Evolutionary conservation across 2,329 filamentous ascomycete genomes (phyloP), one percentile per base, ranked within the genome.

Genomic region (Penicillium sclerotigenum): DNA sequence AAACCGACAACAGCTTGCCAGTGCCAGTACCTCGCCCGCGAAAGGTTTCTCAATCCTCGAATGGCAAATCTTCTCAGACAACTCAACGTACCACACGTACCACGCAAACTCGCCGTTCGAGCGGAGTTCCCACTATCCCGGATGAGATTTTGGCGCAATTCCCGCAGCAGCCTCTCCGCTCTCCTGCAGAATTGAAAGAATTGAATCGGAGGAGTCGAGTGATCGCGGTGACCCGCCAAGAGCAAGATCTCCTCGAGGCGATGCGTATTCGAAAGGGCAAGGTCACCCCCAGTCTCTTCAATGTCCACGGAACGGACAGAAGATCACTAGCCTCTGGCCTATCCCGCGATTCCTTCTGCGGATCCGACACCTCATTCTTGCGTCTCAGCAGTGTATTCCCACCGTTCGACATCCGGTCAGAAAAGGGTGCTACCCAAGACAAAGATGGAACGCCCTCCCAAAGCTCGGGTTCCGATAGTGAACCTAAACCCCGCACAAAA

Each of bases 201-300:
- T 60, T 63, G 16, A 71, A 75, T 56, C 67, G 75, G 48, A 71
- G 77, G 58, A 79, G 77, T 57, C 74, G 76, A 40, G 68, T 81
- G 20, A 81, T 83, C 69, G 76, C 79, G 14, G 80, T 83, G 26
- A 83, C 80, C 0, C 71, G 78, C 52, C 80, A 82, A 64, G 80
- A 83, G 66, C 78, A 82, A 58, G 72, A 76, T 38, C 71, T 82
- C 1, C 68, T 83, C 4, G 79, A 80, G 61, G 77, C 79, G 2
- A 77, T 83, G 68, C 73, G 80, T 52, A 69, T 74, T 49, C 79
- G 79, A 46, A 73, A 77, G 59, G 77, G 79, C 47, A 75, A 72
- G 37, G 76, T 81, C 63, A 75, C 75, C 4, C 73, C 77, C 20
- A 74, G 73, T 58, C 70, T 78, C 26, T 72, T 70, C 59, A 61